These are phyloP conservation scores for Purshia tridentata DNA, from an alignment of 306 rosid species.

Conservation along the genomic window DNA sequence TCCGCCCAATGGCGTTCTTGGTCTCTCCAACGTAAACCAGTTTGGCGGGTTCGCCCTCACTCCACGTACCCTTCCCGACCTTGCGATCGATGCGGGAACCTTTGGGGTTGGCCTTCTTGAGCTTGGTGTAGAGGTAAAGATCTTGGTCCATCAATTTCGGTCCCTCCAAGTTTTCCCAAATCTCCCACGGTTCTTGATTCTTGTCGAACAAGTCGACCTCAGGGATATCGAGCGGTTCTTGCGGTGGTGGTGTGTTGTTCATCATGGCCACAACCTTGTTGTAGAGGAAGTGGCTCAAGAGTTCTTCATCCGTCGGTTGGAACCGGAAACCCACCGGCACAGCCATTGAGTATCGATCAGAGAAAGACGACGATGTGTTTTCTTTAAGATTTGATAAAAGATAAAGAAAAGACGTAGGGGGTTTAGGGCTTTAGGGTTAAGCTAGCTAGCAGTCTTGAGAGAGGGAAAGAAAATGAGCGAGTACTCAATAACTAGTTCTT, in stretches of 20 bases:
- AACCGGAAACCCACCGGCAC: slow-evolving; percentile 7
- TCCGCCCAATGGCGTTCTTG: neutral
- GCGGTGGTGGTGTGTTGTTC: neutral
- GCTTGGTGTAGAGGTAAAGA: neutral
- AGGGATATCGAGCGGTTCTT: neutral
- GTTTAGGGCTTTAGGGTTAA: no score
- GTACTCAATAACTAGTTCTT: no score
- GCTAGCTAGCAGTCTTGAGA: no score
- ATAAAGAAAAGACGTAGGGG: no score
- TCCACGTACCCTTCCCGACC: slow-evolving; percentile 2
- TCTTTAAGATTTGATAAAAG: no score
- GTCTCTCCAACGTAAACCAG: neutral
- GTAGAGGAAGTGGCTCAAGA: neutral
- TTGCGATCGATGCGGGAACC: slow-evolving; percentile 8
- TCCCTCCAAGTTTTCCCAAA: neutral
- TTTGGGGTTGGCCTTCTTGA: slow-evolving; percentile 10
- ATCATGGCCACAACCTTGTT: neutral
- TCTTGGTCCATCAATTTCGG: slow-evolving; percentile 1
- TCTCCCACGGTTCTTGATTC: slow-evolving; percentile 10
- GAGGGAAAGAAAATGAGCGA: no score
- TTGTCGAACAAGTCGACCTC: slow-evolving; percentile 4
- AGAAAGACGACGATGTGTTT: no score
- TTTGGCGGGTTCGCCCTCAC: slow-evolving; percentile 1
- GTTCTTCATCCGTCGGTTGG: neutral
- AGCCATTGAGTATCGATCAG: no score